Conservation (phyloP, 1,139 yeast genomes). For the Kodamaea fungicola region DNA sequence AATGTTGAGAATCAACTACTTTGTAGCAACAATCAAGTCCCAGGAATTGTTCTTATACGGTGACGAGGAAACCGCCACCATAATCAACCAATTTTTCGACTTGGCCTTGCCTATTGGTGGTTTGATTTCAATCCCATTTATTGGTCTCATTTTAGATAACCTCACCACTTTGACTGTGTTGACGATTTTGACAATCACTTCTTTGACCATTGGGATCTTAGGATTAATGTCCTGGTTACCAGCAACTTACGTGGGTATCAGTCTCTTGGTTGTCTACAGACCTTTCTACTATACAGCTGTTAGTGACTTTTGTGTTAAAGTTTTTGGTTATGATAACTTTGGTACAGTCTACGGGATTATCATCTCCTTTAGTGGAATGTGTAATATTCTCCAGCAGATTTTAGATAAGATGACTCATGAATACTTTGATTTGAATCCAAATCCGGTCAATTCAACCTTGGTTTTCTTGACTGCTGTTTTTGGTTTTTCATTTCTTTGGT, state of each 20-base stretch:
- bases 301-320: slow-evolving; percentile 87
- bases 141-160: slow-evolving; percentile 78
- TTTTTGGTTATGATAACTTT: slow-evolving; percentile 88
- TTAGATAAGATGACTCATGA: slow-evolving; percentile 71
- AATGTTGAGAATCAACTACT: slow-evolving; percentile 87
- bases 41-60: slow-evolving; percentile 72
- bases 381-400: slow-evolving; percentile 67
- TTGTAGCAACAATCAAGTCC: slow-evolving; percentile 80
- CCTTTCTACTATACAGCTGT: slow-evolving; percentile 92
- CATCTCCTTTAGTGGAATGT: slow-evolving; percentile 74
- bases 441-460: slow-evolving; percentile 63
- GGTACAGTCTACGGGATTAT: slow-evolving; percentile 90
- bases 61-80: slow-evolving; percentile 49
- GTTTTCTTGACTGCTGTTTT: slow-evolving; percentile 50
- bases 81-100: slow-evolving; percentile 73
- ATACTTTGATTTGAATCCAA: slow-evolving; percentile 67
- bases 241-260: slow-evolving; percentile 58
- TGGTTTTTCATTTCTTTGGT: slow-evolving; percentile 51
- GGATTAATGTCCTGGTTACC: slow-evolving; percentile 59
- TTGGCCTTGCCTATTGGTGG: slow-evolving; percentile 88
- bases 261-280: slow-evolving; percentile 74
- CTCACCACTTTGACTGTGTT: slow-evolving; percentile 61
- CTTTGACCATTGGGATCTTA: slow-evolving; percentile 61
- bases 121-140: slow-evolving; percentile 75
- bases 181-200: slow-evolving; percentile 47